phyloP scores from a whole-genome alignment of 495 filamentous ascomycete species.

The Penicillium taxi region DNA sequence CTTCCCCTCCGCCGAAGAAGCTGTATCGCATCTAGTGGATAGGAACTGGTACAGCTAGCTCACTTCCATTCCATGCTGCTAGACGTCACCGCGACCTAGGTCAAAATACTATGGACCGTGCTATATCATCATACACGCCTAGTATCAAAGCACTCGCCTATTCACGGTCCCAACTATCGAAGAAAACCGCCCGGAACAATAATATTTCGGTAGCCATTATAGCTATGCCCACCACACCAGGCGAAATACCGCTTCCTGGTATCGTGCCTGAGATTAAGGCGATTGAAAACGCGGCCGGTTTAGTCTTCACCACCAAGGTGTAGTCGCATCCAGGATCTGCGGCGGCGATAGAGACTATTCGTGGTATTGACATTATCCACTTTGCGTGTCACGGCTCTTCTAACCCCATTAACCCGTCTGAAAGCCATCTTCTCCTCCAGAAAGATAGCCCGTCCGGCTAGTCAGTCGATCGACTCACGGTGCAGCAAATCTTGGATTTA shows the following conservation, averaged over 20 bases:
- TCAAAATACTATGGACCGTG: background rate
- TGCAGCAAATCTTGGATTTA: background rate
- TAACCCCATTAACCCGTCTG: slow-evolving; percentile 11
- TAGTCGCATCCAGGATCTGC: too few species aligned
- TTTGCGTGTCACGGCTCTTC: slow-evolving; percentile 22
- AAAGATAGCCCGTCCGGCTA: background rate
- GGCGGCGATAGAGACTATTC: background rate
- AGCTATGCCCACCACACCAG: background rate
- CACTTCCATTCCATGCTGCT: slow-evolving; percentile 19
- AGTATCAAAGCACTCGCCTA: background rate
- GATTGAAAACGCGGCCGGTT: too few species aligned
- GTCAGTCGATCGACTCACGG: background rate
- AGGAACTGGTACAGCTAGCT: slow-evolving; percentile 10
- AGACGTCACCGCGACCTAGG: background rate
- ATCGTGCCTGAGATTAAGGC: too few species aligned
- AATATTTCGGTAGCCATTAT: background rate
- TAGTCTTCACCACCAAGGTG: too few species aligned
- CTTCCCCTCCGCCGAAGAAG: too few species aligned
- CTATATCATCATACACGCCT: background rate
- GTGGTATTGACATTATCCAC: slow-evolving; percentile 16
- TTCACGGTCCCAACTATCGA: background rate
- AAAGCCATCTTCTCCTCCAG: slow-evolving; percentile 17
- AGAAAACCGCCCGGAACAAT: too few species aligned
- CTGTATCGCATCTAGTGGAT: slow-evolving; percentile 29
- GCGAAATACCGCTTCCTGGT: background rate